Conservation (phyloP, 208 protist species). For the Leishmania martiniquensis region DNA sequence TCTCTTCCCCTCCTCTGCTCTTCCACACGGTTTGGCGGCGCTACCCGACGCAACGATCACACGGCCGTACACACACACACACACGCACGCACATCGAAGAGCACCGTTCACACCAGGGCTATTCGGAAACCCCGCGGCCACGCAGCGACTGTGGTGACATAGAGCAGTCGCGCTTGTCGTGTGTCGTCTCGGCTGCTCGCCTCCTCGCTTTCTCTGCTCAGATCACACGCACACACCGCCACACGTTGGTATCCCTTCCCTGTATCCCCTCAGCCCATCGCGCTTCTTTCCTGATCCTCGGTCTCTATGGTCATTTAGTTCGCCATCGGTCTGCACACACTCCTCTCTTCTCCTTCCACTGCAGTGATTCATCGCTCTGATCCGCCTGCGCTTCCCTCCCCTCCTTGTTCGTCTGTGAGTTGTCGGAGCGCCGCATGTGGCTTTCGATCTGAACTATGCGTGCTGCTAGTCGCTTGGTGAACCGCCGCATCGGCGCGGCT, state of each 20-base stretch:
- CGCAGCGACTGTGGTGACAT: too few relatives aligned
- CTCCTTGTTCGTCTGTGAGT: not conserved
- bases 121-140: too few relatives aligned
- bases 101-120: too few relatives aligned
- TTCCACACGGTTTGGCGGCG: not conserved
- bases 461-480: slow-evolving; percentile 13
- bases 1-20: not conserved
- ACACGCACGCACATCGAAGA: too few relatives aligned
- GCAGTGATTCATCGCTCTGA: not conserved
- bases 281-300: too few relatives aligned
- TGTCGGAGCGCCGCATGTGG: not conserved
- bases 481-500: slow-evolving; percentile 3
- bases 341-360: not conserved
- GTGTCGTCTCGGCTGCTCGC: too few relatives aligned
- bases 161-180: too few relatives aligned
- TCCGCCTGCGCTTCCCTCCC: not conserved
- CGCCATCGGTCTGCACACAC: not conserved
- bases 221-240: not conserved
- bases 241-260: not conserved
- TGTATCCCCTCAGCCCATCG: not conserved
- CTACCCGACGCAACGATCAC: not conserved
- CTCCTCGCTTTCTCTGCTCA: not conserved
- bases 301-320: not conserved
- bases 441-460: slow-evolving; percentile 5
- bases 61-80: too few relatives aligned